phyloP scores from a whole-genome alignment of 768 basidiomycete species.

The Collybiopsis confluens region DNA sequence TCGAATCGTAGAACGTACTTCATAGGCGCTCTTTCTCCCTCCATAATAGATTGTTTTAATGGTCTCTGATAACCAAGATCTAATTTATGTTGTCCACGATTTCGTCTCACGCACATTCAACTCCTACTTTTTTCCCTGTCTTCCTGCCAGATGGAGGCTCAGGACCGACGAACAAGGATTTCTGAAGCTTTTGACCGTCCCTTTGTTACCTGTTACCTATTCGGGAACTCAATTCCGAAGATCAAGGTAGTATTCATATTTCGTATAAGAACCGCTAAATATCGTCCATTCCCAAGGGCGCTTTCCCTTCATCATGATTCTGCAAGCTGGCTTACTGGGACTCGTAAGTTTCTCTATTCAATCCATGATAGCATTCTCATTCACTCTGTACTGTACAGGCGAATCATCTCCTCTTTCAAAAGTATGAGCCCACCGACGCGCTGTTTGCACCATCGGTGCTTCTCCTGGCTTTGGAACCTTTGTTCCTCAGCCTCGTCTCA shows the following conservation, averaged over 20 bases:
- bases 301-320: constrained; percentile 8
- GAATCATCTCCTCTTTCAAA: constrained; percentile 4
- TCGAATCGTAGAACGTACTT: too few relatives aligned
- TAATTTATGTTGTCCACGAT: not conserved
- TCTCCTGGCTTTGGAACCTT: not conserved
- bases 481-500: not conserved
- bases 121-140: not conserved
- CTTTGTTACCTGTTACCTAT: constrained; percentile 1
- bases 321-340: constrained; percentile 3
- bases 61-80: not conserved
- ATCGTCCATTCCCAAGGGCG: not conserved
- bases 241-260: constrained; percentile 4
- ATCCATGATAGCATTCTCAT: not conserved
- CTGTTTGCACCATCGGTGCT: not conserved
- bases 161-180: constrained; percentile 2
- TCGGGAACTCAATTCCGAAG: not conserved
- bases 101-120: not conserved
- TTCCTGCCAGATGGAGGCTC: not conserved
- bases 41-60: not conserved
- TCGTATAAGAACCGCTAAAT: constrained; percentile 1
- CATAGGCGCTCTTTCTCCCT: not conserved
- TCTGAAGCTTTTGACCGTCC: not conserved
- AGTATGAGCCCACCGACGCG: constrained; percentile 5
- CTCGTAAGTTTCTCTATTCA: not conserved
- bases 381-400: not conserved